Base-by-base conservation (phyloP, 768 basidiomycete genomes). In the Lactarius hatsudake region DNA sequence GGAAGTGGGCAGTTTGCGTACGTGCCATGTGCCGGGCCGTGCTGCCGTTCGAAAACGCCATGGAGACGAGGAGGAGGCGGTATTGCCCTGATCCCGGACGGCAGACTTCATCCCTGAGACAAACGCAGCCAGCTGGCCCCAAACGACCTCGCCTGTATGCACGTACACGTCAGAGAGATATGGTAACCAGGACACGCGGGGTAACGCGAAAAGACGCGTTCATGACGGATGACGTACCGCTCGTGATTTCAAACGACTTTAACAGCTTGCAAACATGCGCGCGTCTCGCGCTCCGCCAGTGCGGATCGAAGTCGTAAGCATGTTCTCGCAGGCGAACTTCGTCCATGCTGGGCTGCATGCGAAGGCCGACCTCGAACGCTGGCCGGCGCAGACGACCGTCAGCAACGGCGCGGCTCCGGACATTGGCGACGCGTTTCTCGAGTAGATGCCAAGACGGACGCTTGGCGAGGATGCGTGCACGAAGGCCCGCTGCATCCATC, bases 11-110 rank as follows among this genome's bases (percentile, higher is more conserved):
- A 23, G 12, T 12, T 32, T 48, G 45, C 68, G 54, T 55, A 65
- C 70, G n/a, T 63, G 68, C 70, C 70, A 71, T n/a, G 5, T 54
- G 18, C 70, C 68, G 23, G 64, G 64, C n/a, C 65, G 62, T 12
- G 68, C 70, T 5, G 68, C 70, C 1, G 62, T 65, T 30, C 70
- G 61, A 36, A 71, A 71, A 5, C 59, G 55, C 68, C 68, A 69
- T 63, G 64, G 59, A 10, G 42, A 65, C 15, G 42, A 65, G 55
- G 53, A n/a, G n/a, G 15, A 45, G 43, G 13, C 18, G 34, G 38
- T 1, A 3, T 23, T 28, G 30, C 62, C 57, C 15, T 32, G 28
- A 17, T 69, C 70, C 28, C 66, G 68, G n/a, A 36, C 15, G 1
- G 10, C 28, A 20, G 63, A 69, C 32, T 71, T 71, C 68, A 69